Evolutionary conservation across 768 basidiomycete species (phyloP).

Genomic region (Lentinula edodes): DNA sequence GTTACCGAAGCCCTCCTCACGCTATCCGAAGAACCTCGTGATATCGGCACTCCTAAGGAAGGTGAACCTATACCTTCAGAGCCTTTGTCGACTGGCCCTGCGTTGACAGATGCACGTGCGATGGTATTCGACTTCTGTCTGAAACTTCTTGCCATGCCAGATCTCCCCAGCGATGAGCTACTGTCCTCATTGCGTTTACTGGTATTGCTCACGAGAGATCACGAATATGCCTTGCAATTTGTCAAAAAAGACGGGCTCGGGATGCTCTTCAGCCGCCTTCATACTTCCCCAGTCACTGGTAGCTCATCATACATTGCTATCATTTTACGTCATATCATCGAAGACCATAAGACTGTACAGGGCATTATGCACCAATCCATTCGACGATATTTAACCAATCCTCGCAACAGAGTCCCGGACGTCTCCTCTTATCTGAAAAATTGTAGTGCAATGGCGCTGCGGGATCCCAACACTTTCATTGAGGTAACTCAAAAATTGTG

Average conservation of each 20-base stretch:
- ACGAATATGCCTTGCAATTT: slow-evolving; percentile 58
- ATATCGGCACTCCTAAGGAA: slow-evolving; percentile 64
- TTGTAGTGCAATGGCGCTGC: slow-evolving; percentile 73
- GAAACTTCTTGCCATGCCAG: slow-evolving; percentile 58
- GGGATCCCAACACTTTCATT: slow-evolving; percentile 75
- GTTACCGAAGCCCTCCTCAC: slow-evolving; percentile 82
- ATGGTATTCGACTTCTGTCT: slow-evolving; percentile 75
- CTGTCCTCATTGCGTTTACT: slow-evolving; percentile 78
- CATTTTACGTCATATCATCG: slow-evolving; percentile 88
- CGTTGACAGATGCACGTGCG: slow-evolving; percentile 52
- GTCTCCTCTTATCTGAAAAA: slow-evolving; percentile 67
- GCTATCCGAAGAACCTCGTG: slow-evolving; percentile 64
- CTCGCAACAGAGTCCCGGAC: slow-evolving; percentile 65
- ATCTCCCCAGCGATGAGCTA: slow-evolving; percentile 74
- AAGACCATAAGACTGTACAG: slow-evolving; percentile 62
- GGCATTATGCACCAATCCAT: slow-evolving; percentile 79
- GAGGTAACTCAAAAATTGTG: slow-evolving; percentile 67
- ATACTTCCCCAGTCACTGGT: slow-evolving; percentile 52
- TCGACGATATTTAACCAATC: slow-evolving; percentile 71
- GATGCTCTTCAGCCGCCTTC: slow-evolving; percentile 63
- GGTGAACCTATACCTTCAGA: slow-evolving; percentile 53
- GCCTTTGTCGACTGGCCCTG: slow-evolving; percentile 53
- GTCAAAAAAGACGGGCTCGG: slow-evolving; percentile 60
- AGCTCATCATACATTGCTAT: slow-evolving; percentile 82
- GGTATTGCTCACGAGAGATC: slow-evolving; percentile 77